These are phyloP conservation scores for Stramenopiles sp. DNA, from an alignment of 352 stramenopile genomes.

Conservation along the genomic window DNA sequence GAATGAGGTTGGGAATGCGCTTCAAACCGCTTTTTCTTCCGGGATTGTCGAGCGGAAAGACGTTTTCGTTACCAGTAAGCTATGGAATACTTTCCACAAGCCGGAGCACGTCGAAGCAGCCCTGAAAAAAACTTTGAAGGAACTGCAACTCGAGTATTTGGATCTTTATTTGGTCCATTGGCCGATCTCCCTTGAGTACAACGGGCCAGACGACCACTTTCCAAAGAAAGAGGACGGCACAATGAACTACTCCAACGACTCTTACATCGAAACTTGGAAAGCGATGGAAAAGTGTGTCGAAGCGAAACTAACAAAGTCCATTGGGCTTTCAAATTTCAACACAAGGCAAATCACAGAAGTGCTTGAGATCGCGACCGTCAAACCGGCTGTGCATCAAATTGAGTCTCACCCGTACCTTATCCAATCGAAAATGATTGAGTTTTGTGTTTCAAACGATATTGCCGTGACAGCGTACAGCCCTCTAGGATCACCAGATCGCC, in stretches of 20 bases:
- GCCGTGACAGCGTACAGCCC: conserved; percentile 39
- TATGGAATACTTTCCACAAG: conserved; percentile 39
- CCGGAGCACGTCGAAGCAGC: conserved; percentile 39
- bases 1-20: conserved; percentile 34
- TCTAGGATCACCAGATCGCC: conserved; percentile 36
- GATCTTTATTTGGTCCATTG: conserved; percentile 58
- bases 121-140: conserved; percentile 34
- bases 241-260: conserved; percentile 4
- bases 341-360: conserved; percentile 36
- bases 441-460: conserved; percentile 33
- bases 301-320: conserved; percentile 36
- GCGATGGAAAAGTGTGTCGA: conserved; percentile 45
- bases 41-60: conserved; percentile 34
- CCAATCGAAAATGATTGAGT: conserved; percentile 33
- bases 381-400: conserved; percentile 42
- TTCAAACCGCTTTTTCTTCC: conserved; percentile 33
- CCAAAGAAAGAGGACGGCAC: conserved; percentile 19
- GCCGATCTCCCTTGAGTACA: conserved; percentile 32
- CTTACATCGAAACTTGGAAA: conserved; percentile 35
- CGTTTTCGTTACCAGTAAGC: conserved; percentile 53
- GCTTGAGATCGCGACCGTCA: conserved; percentile 29
- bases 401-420: conserved; percentile 48
- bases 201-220: conserved; percentile 13
- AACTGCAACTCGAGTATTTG: conserved; percentile 47
- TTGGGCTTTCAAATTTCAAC: conserved; percentile 53